Base-by-base conservation (phyloP, 75 land plant species). In the Pinus albicaulis region DNA sequence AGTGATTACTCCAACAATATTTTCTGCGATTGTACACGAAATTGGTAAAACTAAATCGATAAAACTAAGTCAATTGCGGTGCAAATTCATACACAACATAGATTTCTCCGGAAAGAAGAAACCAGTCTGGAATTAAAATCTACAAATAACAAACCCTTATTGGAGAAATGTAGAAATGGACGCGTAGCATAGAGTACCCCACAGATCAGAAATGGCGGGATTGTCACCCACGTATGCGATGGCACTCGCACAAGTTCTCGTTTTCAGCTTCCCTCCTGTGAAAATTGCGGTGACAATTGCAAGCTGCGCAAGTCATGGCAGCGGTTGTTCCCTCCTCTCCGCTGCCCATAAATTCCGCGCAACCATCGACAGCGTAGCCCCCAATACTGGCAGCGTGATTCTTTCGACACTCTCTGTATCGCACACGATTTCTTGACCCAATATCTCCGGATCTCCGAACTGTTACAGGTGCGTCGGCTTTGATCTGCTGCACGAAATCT, bases 331-430 rank as follows among this genome's bases (percentile, higher is more conserved):
- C 83, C 52, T 85, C 86, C 76, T 48, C 53, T 48, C 53, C 53
- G 19, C 73, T 20, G 23, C 79, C 64, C 90, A 89, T 85, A 87
- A 88, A 89, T 73, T 89, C 92, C 20, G 87, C 84, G 82, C 92
- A 88, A 2, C 92, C 92, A 75, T 88, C 91, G 7, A 87, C 56
- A 1, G 85, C 87, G 68, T 88, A 80, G 20, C 83, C 90, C 24
- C 89, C 90, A 25, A 76, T 59, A 61, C 69, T 78, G 23, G 89
- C 89, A 19, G 83, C 90, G 26, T 86, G 89, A 78, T 91, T 91
- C 82, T 81, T 84, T 58, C 75, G 80, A 74, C 93, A 91, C 66
- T 91, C 93, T 56, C 85, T 73, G 60, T 91, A 91, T 34, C 77
- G 48, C 48, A 84, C 85, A n/a, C 52, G 28, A 23, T 15, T 55